Evolutionary conservation across 139 green algal genomes (phyloP), one percentile per base, ranked within the genome.

Genomic region (Tetraselmis chui): DNA sequence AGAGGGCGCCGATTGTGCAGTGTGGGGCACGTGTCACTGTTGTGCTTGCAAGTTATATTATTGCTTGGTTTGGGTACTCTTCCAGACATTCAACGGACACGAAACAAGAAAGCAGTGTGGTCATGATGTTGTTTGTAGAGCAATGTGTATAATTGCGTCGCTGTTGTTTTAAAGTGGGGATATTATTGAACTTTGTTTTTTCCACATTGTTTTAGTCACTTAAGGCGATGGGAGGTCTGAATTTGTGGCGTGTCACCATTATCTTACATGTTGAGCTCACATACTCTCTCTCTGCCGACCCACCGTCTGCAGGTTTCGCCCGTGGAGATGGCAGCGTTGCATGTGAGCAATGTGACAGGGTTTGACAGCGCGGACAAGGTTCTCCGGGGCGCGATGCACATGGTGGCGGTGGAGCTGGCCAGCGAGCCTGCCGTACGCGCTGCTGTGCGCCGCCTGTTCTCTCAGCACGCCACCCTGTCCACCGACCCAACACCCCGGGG

Each of bases 341-440:
- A 88, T 81, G 80, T 91, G 59, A 29, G 74, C 0, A 26, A 59
- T 18, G 30, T 23, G 28, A n/a, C 31, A 2, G 86, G 76, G 23
- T 84, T 92, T 31, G 25, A 30, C 28, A 81, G 59, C 58, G 24
- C 75, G 0, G 80, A 86, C 23, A 59, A 31, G 1, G 89, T 92
- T 32, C 80, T 94, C 28, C 77, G 79, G 18, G 86, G 76, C 11
- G 89, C 84, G 1, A 31, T 59, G 30, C 81, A 83, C 59, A 86
- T 95, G 75, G 83, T 84, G 59, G 88, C 89, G 22, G 74, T 59
- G 2, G 82, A 91, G 74, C 32, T 93, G 23, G 82, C 85, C n/a
- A 82, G 84, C 0, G 85, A 93, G 67, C 87, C 89, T 2, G 59
- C 32, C 29, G 74, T 95, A 30, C 87, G 86, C 5, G 59, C 86